phyloP scores from a whole-genome alignment of 805 yeast genomes.

The Cyberlindnera xishuangbannaensis region DNA sequence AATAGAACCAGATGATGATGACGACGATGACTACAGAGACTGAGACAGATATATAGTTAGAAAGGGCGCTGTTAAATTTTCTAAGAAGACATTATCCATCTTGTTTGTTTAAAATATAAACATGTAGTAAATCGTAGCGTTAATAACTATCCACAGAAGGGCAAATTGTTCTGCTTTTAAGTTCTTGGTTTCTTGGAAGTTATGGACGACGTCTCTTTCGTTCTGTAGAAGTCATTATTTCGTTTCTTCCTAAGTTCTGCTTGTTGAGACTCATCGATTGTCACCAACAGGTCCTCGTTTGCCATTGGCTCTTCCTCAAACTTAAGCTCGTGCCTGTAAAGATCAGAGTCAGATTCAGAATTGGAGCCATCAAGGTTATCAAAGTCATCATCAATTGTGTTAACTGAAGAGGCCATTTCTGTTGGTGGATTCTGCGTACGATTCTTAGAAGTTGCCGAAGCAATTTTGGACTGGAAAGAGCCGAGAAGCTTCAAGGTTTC shows the following conservation, averaged over 20 bases:
- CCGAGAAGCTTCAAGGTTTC: not conserved
- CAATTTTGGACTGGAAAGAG: not conserved
- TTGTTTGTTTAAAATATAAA: too few species aligned
- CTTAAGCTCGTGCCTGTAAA: slow-evolving; percentile 16
- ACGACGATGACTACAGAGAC: slow-evolving; percentile 13
- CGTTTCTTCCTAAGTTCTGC: slow-evolving; percentile 7
- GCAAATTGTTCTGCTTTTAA: not conserved
- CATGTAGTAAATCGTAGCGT: too few species aligned
- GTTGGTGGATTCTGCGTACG: too few species aligned
- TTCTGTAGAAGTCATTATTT: slow-evolving; percentile 11
- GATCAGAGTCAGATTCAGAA: slow-evolving; percentile 17
- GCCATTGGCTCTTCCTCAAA: slow-evolving; percentile 15
- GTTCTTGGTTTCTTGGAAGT: slow-evolving; percentile 6
- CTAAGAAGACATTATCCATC: too few species aligned
- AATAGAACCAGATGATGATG: slow-evolving; percentile 14
- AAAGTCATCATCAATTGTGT: slow-evolving; percentile 15
- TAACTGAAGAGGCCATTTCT: too few species aligned
- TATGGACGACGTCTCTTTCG: slow-evolving; percentile 2
- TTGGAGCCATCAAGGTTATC: slow-evolving; percentile 21
- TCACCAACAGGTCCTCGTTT: slow-evolving; percentile 17
- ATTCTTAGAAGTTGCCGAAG: not conserved
- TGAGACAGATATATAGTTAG: too few species aligned
- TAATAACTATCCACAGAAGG: too few species aligned
- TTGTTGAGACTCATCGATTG: slow-evolving; percentile 13
- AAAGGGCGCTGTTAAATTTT: too few species aligned